Conservation (phyloP, 345 rosid species). For the Cochlearia excelsa region DNA sequence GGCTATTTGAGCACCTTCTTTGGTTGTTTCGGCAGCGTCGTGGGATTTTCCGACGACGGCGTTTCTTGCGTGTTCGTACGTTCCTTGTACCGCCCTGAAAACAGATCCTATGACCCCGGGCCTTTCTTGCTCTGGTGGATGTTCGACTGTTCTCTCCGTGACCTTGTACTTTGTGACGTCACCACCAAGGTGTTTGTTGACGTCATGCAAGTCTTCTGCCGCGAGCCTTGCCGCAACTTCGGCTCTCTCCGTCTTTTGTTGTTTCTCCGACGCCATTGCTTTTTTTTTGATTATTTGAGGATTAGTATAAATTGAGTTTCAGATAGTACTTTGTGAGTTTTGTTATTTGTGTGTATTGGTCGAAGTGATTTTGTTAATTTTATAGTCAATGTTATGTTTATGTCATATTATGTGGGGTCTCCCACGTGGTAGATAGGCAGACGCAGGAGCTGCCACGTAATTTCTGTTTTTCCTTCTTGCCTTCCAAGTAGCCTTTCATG, state of each 20-base stretch:
- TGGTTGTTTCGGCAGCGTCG: slow-evolving; percentile 10
- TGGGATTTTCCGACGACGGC: slow-evolving; percentile 50
- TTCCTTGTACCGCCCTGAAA: slow-evolving; percentile 51
- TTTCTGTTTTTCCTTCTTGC: slow-evolving; percentile 2
- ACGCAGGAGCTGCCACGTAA: slow-evolving; percentile 28
- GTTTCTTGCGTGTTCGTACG: slow-evolving; percentile 56
- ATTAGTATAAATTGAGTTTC: too few relatives aligned
- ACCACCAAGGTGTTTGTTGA: slow-evolving; percentile 33
- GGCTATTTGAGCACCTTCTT: slow-evolving; percentile 24
- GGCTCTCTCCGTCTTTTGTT: slow-evolving; percentile 51
- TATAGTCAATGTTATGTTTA: slow-evolving; percentile 13
- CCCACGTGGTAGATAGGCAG: slow-evolving; percentile 23
- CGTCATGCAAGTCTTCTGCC: slow-evolving; percentile 45
- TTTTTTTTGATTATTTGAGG: too few relatives aligned
- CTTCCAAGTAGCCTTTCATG: slow-evolving; percentile 7
- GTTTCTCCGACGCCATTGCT: slow-evolving; percentile 57
- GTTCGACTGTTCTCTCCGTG: slow-evolving; percentile 26
- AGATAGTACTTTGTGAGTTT: neutral
- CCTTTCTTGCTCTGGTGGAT: slow-evolving; percentile 40
- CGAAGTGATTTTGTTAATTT: slow-evolving; percentile 19
- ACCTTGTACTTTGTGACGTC: slow-evolving; percentile 31
- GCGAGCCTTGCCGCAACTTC: slow-evolving; percentile 44
- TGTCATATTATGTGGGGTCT: neutral
- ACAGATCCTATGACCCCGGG: slow-evolving; percentile 62
- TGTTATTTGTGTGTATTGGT: neutral